Base-by-base conservation (phyloP, 208 protist genomes). In the Wallacemonas sp. region DNA sequence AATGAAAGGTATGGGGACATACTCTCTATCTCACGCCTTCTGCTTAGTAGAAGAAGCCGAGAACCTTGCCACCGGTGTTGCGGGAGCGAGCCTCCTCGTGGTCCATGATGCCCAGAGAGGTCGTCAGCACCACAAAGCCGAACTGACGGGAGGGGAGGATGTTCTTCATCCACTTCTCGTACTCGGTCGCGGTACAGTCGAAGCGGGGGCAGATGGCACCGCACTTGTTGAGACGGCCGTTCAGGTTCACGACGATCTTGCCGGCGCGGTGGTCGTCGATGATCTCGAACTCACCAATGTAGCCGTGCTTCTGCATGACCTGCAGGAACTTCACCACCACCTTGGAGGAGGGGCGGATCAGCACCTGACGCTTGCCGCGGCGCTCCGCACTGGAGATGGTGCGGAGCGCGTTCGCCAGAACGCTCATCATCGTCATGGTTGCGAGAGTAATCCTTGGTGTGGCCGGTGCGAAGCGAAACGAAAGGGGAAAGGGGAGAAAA, bases 281-380 rank as follows among this genome's bases (percentile, higher is more conserved):
- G 83, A 99, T 90, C 89, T 99, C 99, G 83, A 99, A 99, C 81
- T 99, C 99, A 67, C 98, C 98, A 90, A 99, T 99, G 97, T 99
- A 99, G 86, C 98, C 97, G 89, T 99, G 99, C 89, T 99, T 99
- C 96, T 99, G 98, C 99, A 99, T 99, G 65, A 99, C 98, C 69
- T 96, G 86, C 61, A 99, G 91, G 91, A 99, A 99, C 84, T 99
- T 99, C 74, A 99, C 87, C 69, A 99, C 94, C 64, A 99, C 99
- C 92, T 99, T 99, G 70, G 97, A 99, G 57, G 85, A 94, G 49
- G 99, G 99, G 76, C 99, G 88, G 83, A 99, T 90, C 33, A 99
- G 83, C 48, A 99, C 99, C 89, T 99, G 99, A 70, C 99, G 95
- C 94, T 99, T 99, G 78, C 99, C 99, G 68, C 93, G 87, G 74